Conservation (phyloP, 202 grass and related monocot genomes). For the Musa balbisiana region DNA sequence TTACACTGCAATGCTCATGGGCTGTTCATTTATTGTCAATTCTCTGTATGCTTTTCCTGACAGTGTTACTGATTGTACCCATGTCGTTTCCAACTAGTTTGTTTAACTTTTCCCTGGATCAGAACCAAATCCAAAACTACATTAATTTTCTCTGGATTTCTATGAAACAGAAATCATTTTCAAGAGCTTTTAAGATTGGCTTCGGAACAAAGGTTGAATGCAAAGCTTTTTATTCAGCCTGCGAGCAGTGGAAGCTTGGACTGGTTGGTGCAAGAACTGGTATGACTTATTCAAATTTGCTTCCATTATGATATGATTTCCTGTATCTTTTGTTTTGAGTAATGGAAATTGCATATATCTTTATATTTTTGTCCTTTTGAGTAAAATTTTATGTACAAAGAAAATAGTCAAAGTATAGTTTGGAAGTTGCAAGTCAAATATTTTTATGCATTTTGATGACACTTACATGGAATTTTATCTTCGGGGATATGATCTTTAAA, state of each 20-base stretch:
- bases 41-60: neutral
- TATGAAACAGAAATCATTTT: slow-evolving; percentile 72
- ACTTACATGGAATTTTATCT: neutral
- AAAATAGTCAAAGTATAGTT: no score
- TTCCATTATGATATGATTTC: neutral
- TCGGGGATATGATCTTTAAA: neutral
- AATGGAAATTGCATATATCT: no score
- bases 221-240: slow-evolving; percentile 68
- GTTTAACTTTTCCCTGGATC: slow-evolving; percentile 27
- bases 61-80: neutral
- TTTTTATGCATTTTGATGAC: neutral
- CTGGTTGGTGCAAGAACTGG: slow-evolving; percentile 49
- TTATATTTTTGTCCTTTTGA: no score
- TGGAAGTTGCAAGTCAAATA: neutral
- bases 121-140: no score
- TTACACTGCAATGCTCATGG: neutral
- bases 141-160: slow-evolving; percentile 30
- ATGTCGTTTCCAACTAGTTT: slow-evolving; percentile 17
- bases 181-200: slow-evolving; percentile 85
- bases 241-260: slow-evolving; percentile 76
- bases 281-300: slow-evolving; percentile 49
- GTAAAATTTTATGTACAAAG: no score
- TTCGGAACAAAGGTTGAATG: slow-evolving; percentile 83
- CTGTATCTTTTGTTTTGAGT: no score
- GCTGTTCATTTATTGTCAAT: neutral